Evolutionary conservation across 1,139 yeast genomes (phyloP).

Genomic region (Saccharomyces hybrid): DNA sequence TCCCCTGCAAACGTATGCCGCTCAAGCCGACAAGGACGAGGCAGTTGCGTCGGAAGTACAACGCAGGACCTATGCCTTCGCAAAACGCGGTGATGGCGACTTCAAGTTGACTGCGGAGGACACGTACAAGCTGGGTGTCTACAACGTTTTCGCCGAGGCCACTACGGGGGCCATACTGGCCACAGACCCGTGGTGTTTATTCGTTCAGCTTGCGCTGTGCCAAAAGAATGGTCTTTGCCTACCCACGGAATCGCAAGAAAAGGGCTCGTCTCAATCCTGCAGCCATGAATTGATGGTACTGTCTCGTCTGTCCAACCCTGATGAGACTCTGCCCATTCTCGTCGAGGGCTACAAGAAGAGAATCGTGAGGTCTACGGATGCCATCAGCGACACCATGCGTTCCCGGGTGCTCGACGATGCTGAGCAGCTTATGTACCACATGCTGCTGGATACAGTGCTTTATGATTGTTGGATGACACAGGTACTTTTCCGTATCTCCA

Average conservation of each 20-base stretch:
- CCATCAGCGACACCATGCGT: constrained; percentile 10
- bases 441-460: constrained; percentile 11
- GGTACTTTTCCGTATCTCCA: constrained; percentile 6
- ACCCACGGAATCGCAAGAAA: constrained; percentile 3
- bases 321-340: constrained; percentile 10
- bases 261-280: background rate
- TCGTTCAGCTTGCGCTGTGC: constrained; percentile 15
- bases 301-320: constrained; percentile 10
- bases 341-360: constrained; percentile 11
- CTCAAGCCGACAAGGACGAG: constrained; percentile 9
- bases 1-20: constrained; percentile 12
- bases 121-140: constrained; percentile 13
- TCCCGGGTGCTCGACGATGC: constrained; percentile 7
- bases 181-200: constrained; percentile 17
- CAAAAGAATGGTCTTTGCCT: constrained; percentile 11
- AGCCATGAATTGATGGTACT: constrained; percentile 6
- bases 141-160: constrained; percentile 7
- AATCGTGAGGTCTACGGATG: constrained; percentile 10
- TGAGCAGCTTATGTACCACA: constrained; percentile 7
- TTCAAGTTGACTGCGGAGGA: constrained; percentile 4
- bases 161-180: constrained; percentile 9
- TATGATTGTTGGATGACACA: constrained; percentile 13
- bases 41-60: background rate
- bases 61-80: background rate
- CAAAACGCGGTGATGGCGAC: background rate